These are phyloP conservation scores for Millerozyma miso DNA, from an alignment of 805 yeast species.

Conservation along the genomic window DNA sequence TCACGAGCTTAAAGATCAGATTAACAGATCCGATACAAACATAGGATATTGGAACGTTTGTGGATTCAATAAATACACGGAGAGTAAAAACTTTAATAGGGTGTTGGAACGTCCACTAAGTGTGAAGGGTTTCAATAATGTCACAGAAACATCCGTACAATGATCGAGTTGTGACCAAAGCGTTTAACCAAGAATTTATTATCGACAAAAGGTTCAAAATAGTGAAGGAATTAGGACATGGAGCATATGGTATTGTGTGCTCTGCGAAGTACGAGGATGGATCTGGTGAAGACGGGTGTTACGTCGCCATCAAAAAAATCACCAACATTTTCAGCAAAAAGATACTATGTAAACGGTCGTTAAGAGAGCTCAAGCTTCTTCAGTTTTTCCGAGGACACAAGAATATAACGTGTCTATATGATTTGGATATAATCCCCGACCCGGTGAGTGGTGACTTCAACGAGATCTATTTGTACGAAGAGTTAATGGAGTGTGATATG, in stretches of 20 bases:
- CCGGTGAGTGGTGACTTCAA: conserved; percentile 62
- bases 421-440: conserved; percentile 83
- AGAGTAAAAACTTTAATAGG: too few relatives aligned
- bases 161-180: conserved; percentile 37
- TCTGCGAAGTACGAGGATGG: conserved; percentile 88
- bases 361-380: conserved; percentile 83
- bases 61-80: too few relatives aligned
- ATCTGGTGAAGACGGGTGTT: conserved; percentile 26
- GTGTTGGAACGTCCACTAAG: neutral
- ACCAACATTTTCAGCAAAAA: conserved; percentile 91
- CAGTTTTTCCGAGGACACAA: conserved; percentile 95
- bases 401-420: conserved; percentile 92
- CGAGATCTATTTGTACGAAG: conserved; percentile 91
- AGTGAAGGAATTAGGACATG: conserved; percentile 93
- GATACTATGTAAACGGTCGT: conserved; percentile 85
- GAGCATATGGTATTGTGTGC: conserved; percentile 96
- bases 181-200: conserved; percentile 80
- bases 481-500: conserved; percentile 97
- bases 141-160: conserved; percentile 9
- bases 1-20: too few relatives aligned
- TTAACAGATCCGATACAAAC: too few relatives aligned
- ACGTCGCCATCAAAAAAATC: conserved; percentile 91
- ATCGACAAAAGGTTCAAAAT: conserved; percentile 86
- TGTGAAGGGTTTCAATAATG: neutral
- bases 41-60: too few relatives aligned